These are phyloP conservation scores for Diplogelasinospora grovesii DNA, from an alignment of 495 filamentous ascomycete genomes.

Conservation along the genomic window DNA sequence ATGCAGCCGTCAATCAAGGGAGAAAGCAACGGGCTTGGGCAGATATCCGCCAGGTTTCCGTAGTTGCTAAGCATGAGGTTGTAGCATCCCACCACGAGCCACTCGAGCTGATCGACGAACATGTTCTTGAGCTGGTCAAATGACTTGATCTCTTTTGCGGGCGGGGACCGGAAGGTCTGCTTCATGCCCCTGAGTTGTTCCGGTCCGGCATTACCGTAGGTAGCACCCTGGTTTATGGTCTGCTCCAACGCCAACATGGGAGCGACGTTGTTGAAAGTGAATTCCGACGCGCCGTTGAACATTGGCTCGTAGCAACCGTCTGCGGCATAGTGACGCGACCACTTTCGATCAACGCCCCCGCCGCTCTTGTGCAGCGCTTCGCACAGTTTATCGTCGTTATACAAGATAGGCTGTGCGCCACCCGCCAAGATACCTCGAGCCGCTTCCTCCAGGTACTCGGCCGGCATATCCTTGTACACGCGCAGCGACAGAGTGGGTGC, in stretches of 20 bases:
- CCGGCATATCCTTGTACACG: neutral
- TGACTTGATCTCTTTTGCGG: neutral
- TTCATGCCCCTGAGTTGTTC: neutral
- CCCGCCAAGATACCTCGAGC: slow-evolving; percentile 3
- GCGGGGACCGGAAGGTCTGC: neutral
- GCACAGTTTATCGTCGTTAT: slow-evolving; percentile 10
- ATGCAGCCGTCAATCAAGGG: neutral
- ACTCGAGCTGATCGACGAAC: slow-evolving; percentile 1
- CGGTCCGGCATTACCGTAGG: neutral
- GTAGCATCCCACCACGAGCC: neutral
- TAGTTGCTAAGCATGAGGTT: neutral
- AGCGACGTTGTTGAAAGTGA: slow-evolving; percentile 8
- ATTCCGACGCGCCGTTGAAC: slow-evolving; percentile 6
- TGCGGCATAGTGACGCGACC: slow-evolving; percentile 5
- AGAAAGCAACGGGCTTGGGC: neutral
- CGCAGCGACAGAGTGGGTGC: neutral
- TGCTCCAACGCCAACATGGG: slow-evolving; percentile 1
- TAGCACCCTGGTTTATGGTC: neutral
- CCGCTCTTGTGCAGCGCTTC: neutral
- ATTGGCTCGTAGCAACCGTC: slow-evolving; percentile 10
- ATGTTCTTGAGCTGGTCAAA: neutral
- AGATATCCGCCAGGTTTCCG: slow-evolving; percentile 1
- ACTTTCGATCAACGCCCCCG: neutral
- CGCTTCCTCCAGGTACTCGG: slow-evolving; percentile 4
- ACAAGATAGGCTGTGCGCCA: slow-evolving; percentile 7